Evolutionary conservation across 345 rosid genomes (phyloP).

Genomic region (Psidium guajava): DNA sequence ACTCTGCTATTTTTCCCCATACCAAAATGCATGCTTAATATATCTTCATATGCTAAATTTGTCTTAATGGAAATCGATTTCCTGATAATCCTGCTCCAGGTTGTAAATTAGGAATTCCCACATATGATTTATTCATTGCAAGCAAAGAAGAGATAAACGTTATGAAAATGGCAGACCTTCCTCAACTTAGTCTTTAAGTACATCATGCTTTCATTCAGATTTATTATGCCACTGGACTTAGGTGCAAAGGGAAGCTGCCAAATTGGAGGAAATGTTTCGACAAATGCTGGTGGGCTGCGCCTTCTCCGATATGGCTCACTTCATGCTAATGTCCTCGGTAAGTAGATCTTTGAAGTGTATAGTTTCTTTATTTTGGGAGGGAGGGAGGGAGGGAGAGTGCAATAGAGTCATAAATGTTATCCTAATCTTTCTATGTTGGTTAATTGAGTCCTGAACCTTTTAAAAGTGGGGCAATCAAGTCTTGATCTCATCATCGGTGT

Average conservation of each 20-base stretch:
- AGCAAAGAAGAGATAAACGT: background rate
- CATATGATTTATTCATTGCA: background rate
- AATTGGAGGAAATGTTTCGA: constrained; percentile 97
- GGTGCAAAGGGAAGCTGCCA: constrained; percentile 99
- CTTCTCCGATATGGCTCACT: constrained; percentile 95
- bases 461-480: background rate
- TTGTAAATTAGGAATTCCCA: background rate
- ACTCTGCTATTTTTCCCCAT: background rate
- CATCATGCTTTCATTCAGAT: constrained; percentile 61
- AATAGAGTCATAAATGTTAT: background rate
- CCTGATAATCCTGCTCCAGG: background rate
- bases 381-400: background rate
- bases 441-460: background rate
- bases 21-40: background rate
- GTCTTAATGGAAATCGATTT: background rate
- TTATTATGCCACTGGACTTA: constrained; percentile 97
- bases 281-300: constrained; percentile 98
- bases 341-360: constrained; percentile 1
- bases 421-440: background rate
- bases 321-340: constrained; percentile 86
- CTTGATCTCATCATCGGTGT: background rate
- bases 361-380: background rate
- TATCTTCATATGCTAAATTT: background rate
- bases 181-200: constrained; percentile 6
- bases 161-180: background rate